A percentile compares a stretch with the other conserved stretches of the same genome.
Evolutionary conservation across 257 asterid genomes (phyloP).

Genomic region (Solanum ossicruentum): DNA sequence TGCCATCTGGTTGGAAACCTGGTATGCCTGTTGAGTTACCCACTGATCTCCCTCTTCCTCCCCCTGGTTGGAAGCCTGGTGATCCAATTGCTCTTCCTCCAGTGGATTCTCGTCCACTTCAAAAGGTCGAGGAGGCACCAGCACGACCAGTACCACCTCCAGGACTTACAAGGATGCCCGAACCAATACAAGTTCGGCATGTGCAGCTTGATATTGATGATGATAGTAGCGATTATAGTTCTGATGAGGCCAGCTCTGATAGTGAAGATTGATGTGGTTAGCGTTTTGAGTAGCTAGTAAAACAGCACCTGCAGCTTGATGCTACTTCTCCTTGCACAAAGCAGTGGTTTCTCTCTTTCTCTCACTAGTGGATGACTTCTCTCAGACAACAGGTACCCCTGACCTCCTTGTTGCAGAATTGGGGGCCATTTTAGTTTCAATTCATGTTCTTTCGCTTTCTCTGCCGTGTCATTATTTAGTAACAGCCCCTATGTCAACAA

Average conservation of each 20-base stretch:
- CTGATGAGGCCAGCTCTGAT: conserved; percentile 60
- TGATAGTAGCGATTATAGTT: conserved; percentile 63
- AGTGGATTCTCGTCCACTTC: conserved; percentile 42
- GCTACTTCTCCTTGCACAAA: conserved; percentile 15
- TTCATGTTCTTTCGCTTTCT: background rate
- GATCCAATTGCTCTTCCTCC: conserved; percentile 73
- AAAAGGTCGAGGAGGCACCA: conserved; percentile 50
- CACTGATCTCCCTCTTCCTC: conserved; percentile 65
- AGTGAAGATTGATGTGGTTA: conserved; percentile 51
- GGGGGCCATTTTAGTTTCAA: background rate
- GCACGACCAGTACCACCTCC: conserved; percentile 36
- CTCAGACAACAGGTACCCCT: conserved; percentile 4
- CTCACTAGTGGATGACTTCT: conserved; percentile 1
- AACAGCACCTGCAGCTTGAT: conserved; percentile 78
- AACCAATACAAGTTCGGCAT: conserved; percentile 81
- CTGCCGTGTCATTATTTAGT: background rate
- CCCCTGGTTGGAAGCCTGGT: conserved; percentile 96
- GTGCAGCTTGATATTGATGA: conserved; percentile 91
- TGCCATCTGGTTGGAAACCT: conserved; percentile 88
- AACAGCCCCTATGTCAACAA: background rate
- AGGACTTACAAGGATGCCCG: conserved; percentile 38
- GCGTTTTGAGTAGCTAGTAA: conserved; percentile 27
- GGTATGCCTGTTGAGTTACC: conserved; percentile 95
- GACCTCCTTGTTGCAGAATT: background rate
- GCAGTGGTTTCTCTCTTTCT: background rate